These are phyloP conservation scores for Cyclanthera cordifolia DNA, from an alignment of 306 rosid genomes.

Conservation along the genomic window DNA sequence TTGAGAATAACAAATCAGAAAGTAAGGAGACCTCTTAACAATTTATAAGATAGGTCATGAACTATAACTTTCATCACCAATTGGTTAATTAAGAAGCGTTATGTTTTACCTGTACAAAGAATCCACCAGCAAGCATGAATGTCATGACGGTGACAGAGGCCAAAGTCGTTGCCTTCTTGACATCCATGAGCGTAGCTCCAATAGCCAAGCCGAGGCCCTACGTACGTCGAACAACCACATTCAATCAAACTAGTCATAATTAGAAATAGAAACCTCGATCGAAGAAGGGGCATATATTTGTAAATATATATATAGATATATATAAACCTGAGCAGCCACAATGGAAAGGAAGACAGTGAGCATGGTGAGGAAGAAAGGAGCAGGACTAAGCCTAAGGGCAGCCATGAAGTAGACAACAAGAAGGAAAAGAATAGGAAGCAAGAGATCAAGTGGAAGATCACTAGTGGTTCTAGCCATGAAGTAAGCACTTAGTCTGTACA, in stretches of 20 bases:
- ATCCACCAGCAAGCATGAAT: conserved; percentile 99
- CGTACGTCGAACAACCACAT: neutral
- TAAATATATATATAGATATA: too few species aligned
- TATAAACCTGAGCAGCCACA: conserved; percentile 13
- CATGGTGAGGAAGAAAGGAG: conserved; percentile 63
- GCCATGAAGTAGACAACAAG: conserved; percentile 91
- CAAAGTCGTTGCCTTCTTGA: conserved; percentile 83
- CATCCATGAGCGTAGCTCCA: conserved; percentile 85
- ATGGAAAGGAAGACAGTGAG: conserved; percentile 84
- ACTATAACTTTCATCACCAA: too few species aligned
- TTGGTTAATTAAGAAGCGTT: too few species aligned
- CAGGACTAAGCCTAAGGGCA: conserved; percentile 46
- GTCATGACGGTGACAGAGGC: conserved; percentile 99
- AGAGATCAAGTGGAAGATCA: conserved; percentile 83
- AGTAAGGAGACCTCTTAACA: too few species aligned
- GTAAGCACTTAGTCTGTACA: conserved; percentile 94
- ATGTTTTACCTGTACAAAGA: conserved; percentile 64
- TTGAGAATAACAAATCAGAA: too few species aligned
- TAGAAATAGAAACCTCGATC: too few species aligned
- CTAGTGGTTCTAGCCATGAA: conserved; percentile 89
- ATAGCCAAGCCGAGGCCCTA: conserved; percentile 97
- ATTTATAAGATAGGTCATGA: too few species aligned
- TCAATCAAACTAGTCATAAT: too few species aligned
- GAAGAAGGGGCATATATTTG: too few species aligned
- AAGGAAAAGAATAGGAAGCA: conserved; percentile 70